Conservation (phyloP, 768 basidiomycete species). For the Rubroboletus pulcherrimus region DNA sequence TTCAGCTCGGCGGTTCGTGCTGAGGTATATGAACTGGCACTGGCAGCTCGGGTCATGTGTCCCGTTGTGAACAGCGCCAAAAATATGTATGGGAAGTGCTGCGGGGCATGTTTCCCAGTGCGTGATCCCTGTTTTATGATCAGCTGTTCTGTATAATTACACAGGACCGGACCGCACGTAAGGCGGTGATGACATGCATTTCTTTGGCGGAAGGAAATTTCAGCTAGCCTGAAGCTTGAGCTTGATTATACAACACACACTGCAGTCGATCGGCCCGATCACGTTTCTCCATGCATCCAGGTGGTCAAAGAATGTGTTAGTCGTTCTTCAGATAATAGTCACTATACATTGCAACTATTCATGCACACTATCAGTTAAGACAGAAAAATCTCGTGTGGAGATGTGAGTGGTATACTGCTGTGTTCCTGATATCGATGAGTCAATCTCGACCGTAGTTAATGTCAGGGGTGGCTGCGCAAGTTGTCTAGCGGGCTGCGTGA, state of each 20-base stretch:
- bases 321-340: neutral
- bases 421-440: neutral
- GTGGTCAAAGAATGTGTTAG: neutral
- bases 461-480: neutral
- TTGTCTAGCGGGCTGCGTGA: neutral
- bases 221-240: neutral
- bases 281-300: neutral
- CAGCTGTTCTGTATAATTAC: neutral
- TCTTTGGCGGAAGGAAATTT: neutral
- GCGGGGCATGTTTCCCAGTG: neutral
- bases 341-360: neutral
- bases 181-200: neutral
- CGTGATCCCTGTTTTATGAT: neutral
- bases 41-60: neutral
- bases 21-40: neutral
- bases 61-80: neutral
- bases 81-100: neutral
- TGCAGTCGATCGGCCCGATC: neutral
- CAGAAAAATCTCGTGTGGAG: neutral
- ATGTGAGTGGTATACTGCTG: neutral
- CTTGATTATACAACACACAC: neutral
- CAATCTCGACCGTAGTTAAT: neutral
- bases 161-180: neutral
- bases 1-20: too few relatives aligned
- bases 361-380: neutral